Evolutionary conservation across 2,329 filamentous ascomycete genomes (phyloP).

Genomic region (Sarocladiaceae sp.): DNA sequence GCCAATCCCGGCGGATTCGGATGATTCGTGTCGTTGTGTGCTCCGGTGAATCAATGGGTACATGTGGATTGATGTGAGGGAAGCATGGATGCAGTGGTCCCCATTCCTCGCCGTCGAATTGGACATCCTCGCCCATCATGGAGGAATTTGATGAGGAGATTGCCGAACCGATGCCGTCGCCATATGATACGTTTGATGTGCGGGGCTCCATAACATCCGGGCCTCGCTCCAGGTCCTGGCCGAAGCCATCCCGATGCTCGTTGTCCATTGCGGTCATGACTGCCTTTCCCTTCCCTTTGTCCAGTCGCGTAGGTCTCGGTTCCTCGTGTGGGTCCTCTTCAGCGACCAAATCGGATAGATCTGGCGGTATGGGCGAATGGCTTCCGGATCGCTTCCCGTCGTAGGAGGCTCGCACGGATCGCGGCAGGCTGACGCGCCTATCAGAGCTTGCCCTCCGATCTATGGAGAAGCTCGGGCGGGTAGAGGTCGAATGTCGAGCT

Average conservation of each 20-base stretch:
- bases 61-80: slow-evolving; percentile 88
- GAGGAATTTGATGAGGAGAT: slow-evolving; percentile 53
- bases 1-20: slow-evolving; percentile 85
- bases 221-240: slow-evolving; percentile 50
- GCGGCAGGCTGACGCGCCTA: slow-evolving; percentile 46
- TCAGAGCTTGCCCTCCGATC: slow-evolving; percentile 40
- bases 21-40: slow-evolving; percentile 81
- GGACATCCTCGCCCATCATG: slow-evolving; percentile 58
- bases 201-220: slow-evolving; percentile 38
- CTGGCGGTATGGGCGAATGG: slow-evolving; percentile 20
- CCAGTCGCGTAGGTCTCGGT: slow-evolving; percentile 18
- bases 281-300: slow-evolving; percentile 47
- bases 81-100: slow-evolving; percentile 91
- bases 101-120: slow-evolving; percentile 73
- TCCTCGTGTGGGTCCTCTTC: slow-evolving; percentile 14
- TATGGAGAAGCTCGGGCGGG: slow-evolving; percentile 44
- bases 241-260: slow-evolving; percentile 30
- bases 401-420: slow-evolving; percentile 46
- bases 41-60: slow-evolving; percentile 68
- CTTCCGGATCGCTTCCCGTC: slow-evolving; percentile 39
- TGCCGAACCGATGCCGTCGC: slow-evolving; percentile 47
- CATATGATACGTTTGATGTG: slow-evolving; percentile 41
- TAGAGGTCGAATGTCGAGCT: slow-evolving; percentile 31
- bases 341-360: slow-evolving; percentile 10
- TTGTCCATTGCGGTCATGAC: slow-evolving; percentile 38